Percentiles rank a stretch among this genome's conserved stretches.
Evolutionary conservation across 352 stramenopile species (phyloP).

Genomic region (Phytophthora uliginosa): DNA sequence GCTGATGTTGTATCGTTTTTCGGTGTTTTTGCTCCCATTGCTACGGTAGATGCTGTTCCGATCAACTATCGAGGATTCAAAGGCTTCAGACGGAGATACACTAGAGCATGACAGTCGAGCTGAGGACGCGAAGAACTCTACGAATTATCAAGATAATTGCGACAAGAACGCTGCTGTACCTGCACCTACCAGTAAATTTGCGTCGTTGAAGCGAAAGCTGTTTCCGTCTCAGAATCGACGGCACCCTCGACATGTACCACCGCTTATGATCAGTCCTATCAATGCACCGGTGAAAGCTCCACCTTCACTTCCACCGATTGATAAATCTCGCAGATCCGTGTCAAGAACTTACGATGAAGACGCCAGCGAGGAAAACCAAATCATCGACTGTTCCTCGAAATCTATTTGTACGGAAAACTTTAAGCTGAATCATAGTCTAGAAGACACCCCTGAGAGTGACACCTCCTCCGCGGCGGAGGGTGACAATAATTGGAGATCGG

Average conservation of each 20-base stretch:
- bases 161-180: conserved; percentile 19
- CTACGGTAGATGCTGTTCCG: conserved; percentile 62
- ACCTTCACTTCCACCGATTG: conserved; percentile 4
- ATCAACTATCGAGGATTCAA: conserved; percentile 19
- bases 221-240: conserved; percentile 64
- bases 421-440: conserved; percentile 1
- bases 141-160: neutral
- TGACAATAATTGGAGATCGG: conserved; percentile 24
- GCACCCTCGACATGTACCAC: conserved; percentile 50
- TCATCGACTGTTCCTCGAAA: neutral
- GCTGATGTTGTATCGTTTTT: neutral
- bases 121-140: conserved; percentile 16
- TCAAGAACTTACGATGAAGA: neutral
- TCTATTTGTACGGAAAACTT: neutral
- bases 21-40: neutral
- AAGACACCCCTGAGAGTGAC: conserved; percentile 25
- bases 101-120: conserved; percentile 19
- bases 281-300: conserved; percentile 5
- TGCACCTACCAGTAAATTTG: conserved; percentile 44
- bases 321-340: conserved; percentile 9
- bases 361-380: conserved; percentile 12
- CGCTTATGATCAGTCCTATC: conserved; percentile 59
- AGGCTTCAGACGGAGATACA: neutral
- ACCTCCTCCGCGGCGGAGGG: neutral
- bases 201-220: conserved; percentile 62